Base-by-base conservation (phyloP, 768 basidiomycete species). In the Pluteus cervinus region DNA sequence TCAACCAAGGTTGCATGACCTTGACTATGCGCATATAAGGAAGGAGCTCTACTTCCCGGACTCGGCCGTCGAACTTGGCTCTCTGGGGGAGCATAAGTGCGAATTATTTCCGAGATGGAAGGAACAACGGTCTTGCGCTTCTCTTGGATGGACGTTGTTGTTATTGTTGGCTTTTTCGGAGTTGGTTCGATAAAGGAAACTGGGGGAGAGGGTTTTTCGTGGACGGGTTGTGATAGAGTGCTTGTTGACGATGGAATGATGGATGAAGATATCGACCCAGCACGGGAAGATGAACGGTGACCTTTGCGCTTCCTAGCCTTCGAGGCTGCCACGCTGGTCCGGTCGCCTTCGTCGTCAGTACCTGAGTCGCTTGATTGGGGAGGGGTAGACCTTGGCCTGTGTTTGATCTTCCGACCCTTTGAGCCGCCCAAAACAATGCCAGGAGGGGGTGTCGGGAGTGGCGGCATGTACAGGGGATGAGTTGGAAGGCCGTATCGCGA, bases 101-200 rank as follows among this genome's bases (percentile, higher is more conserved):
- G 79, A 43, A 92, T 91, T 43, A 92, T 92, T 40, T 92, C 88
- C 26, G 82, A 84, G 53, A 92, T 92, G 10, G 86, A 86, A 32
- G 89, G 88, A 5, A 79, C 75, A 34, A 81, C 53, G 14, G 63
- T 64, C 56, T 76, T 76, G 52, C 48, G 58, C 33, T 50, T 57
- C 43, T 63, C 62, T 33, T 40, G 49, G 23, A 46, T 28, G 52
- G 43, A 11, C 23, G 36, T 29, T 51, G 49, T 16, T 46, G 44
- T 24, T 44, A 39, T 29, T 39, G 39, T 33, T 36, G 18, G 47
- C 42, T 25, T 54, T 51, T 18, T 47, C 39, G 36, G 42, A 43
- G 42, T 45, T 39, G 24, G 48, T 37, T 29, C 36, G 17, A 39
- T 33, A 15, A 24, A 24, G n/a, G 42, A 42, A 8, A 44, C 41